Evolutionary conservation across 768 basidiomycete genomes (phyloP), one percentile per base, ranked within the genome.

Genomic region (Suillus decipiens): DNA sequence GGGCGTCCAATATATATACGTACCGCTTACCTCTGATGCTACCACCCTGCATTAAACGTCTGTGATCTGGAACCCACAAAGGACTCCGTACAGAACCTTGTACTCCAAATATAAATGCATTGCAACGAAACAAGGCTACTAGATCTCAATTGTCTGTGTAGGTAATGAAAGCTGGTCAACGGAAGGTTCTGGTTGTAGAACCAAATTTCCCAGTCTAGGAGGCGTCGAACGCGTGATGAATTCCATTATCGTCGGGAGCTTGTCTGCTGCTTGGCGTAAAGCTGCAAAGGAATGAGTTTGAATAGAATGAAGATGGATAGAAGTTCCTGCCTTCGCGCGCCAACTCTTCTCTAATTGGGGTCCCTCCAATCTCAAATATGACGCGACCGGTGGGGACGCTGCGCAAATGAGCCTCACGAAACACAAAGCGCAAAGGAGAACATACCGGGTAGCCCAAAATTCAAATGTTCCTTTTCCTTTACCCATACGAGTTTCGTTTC

Each of bases 401-500:
- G 66, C 24, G 54, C 8, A 62, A 24, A 60, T 62, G n/a, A 65
- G 57, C 36, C 2, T 14, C 22, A 31, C 33, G 15, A 14, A 41
- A 14, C 28, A 53, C 9, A 9, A 24, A 24, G 14, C 60, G 47
- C 58, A 14, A 53, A 65, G 1, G 10, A 9, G 7, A 41, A 71
- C 86, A 61, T 69, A 94, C 93, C 93, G 86, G 63, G 91, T 93
- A 33, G 96, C 93, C 97, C 97, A 99, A 74, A 84, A 98, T 72
- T 99, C 97, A 70, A 99, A 99, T 0, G 91, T 86, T 53, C 97
- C 97, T 76, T 99, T 99, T 63, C 97, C 97, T 78, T 99, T 99
- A 58, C 97, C 97, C 97, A 99, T 98, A 83, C 97, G 91, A 6
- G 95, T 96, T 77, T 99, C 96, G 69, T 97, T 99, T 60, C 97